Percentiles rank a stretch among this genome's conserved stretches.
phyloP scores from a whole-genome alignment of 257 asterid genomes.

The Coffea canephora region DNA sequence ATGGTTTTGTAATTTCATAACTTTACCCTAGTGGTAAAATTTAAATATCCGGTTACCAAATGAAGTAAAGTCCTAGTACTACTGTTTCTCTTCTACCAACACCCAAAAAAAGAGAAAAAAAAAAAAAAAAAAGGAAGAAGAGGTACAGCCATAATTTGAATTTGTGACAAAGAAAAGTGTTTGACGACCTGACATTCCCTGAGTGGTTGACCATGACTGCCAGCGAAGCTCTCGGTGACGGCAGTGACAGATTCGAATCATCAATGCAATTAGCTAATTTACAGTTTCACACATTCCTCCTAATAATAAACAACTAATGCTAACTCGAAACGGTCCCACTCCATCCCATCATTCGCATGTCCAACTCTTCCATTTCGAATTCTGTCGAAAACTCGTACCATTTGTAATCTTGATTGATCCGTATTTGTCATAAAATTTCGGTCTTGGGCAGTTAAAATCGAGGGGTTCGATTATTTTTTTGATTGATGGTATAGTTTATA shows the following conservation, averaged over 20 bases:
- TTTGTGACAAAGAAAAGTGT: not conserved
- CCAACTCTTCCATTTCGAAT: not conserved
- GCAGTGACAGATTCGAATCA: not conserved
- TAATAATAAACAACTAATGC: not conserved
- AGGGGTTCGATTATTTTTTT: not conserved
- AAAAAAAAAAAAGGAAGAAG: not conserved
- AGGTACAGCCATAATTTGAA: not conserved
- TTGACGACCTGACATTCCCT: not conserved
- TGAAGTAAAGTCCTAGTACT: not conserved
- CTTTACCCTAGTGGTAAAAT: no score
- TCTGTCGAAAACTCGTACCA: not conserved
- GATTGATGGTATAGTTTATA: slow-evolving; percentile 15
- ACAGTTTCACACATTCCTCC: not conserved
- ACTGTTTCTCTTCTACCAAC: no score
- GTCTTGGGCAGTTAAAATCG: not conserved
- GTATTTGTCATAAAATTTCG: not conserved
- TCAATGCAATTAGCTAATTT: not conserved
- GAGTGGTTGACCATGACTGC: not conserved
- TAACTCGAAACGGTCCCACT: slow-evolving; percentile 3
- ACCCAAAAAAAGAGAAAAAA: no score
- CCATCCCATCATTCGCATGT: slow-evolving; percentile 8
- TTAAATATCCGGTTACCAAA: no score
- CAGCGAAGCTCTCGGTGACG: slow-evolving; percentile 8
- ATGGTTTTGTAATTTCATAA: no score
- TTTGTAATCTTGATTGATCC: not conserved